Base-by-base conservation (phyloP, 306 rosid genomes). In the Quercus suber region DNA sequence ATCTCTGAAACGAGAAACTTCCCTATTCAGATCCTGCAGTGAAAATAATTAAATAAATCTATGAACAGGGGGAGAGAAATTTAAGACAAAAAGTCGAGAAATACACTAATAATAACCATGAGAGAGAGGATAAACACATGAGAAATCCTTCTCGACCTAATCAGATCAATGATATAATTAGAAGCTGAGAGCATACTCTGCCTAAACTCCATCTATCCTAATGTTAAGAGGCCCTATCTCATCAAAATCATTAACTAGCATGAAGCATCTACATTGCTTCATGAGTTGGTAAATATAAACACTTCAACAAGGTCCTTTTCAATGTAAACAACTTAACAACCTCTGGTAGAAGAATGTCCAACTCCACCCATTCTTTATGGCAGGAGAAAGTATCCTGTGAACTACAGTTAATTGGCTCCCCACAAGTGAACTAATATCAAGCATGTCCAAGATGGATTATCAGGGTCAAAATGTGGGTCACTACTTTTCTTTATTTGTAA, bases 11-110 rank as follows among this genome's bases (percentile, higher is more conserved):
- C 57, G 88, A 81, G 96, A 82, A 52, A 83, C 89, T 79, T 91
- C 99, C 74, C 55, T 72, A 68, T 65, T 89, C 73, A 95, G 89
- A 81, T 92, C 97, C 99, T 95, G 86, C 71, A 81, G 77, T 63
- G 71, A 52, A 77, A 57, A 53, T 5, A 63, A 68, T 64, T 18
- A 19, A 73, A 52, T 25, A 67, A 70, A 13, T 9, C 12, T 13
- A 49, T 49, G 0, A 37, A 37, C 45, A 37, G 45, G 11, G 9
- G 3, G 55, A 52, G 12, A 55, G 45, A 6, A 43, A 21, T 20
- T 33, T 41, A 64, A n/a, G 69, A 57, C 30, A 7, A 15, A 35
- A 14, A 19, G 12, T 64, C 5, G 0, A 65, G 23, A 65, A 31
- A 41, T 17, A 65, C 13, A 27, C 68, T 21, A 18, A 7, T 2